Percentiles rank a stretch among this genome's conserved stretches.
phyloP scores from a whole-genome alignment of 805 yeast species.

The Candida chilensis region DNA sequence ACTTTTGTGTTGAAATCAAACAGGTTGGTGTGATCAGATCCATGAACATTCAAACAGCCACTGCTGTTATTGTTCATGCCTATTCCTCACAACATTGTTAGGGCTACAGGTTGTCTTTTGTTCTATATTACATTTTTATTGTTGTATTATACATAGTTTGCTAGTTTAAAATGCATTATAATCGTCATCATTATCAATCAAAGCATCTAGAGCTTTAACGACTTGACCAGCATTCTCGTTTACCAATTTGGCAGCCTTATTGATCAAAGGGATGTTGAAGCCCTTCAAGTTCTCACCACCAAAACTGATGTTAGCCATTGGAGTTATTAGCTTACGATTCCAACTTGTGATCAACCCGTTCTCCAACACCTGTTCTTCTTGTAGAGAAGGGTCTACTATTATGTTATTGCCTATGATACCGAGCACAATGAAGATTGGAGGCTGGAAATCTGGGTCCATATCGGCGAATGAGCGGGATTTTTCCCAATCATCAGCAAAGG shows the following conservation, averaged over 20 bases:
- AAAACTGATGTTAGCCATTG: slow-evolving; percentile 61
- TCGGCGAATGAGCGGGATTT: slow-evolving; percentile 38
- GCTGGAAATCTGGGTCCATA: slow-evolving; percentile 32
- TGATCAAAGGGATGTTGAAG: slow-evolving; percentile 33
- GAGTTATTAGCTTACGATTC: slow-evolving; percentile 62
- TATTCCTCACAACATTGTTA: slow-evolving; percentile 64
- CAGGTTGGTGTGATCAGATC: slow-evolving; percentile 90
- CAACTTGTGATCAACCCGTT: slow-evolving; percentile 73
- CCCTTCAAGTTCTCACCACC: slow-evolving; percentile 48
- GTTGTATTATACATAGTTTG: too few relatives aligned
- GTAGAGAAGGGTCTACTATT: slow-evolving; percentile 78
- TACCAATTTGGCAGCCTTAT: slow-evolving; percentile 49
- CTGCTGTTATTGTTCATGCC: slow-evolving; percentile 90
- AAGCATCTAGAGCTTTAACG: slow-evolving; percentile 43
- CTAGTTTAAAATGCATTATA: too few relatives aligned
- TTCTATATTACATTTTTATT: too few relatives aligned
- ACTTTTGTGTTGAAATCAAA: slow-evolving; percentile 82
- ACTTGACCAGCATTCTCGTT: slow-evolving; percentile 55
- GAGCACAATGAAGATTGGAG: slow-evolving; percentile 70
- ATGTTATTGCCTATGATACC: slow-evolving; percentile 67
- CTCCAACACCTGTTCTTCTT: slow-evolving; percentile 83
- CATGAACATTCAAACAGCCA: slow-evolving; percentile 95
- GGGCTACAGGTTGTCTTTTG: too few relatives aligned
- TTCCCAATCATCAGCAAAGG: slow-evolving; percentile 85
- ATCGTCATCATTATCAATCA: slow-evolving; percentile 29